Conservation (phyloP, 2,329 filamentous ascomycete species). For the Talaromyces atroroseus region DNA sequence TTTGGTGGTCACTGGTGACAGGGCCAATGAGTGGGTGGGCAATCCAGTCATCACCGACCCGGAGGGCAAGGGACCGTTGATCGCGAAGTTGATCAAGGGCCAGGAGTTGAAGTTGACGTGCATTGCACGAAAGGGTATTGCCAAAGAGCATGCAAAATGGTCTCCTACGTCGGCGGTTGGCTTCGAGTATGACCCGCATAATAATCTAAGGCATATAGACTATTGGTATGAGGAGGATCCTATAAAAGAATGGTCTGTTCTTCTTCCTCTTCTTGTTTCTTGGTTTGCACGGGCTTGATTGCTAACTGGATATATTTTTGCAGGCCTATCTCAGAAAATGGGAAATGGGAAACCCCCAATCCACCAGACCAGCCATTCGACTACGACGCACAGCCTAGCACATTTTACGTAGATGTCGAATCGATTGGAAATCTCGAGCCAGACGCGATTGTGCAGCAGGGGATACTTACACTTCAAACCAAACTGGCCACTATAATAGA, state of each 20-base stretch:
- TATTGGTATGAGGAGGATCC: conserved; percentile 91
- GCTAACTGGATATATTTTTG: background rate
- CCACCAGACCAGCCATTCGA: conserved; percentile 83
- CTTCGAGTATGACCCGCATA: conserved; percentile 97
- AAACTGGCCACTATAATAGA: conserved; percentile 80
- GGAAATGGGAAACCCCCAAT: conserved; percentile 68
- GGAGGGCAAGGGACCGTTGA: conserved; percentile 73
- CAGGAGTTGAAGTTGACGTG: conserved; percentile 89
- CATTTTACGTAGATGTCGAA: conserved; percentile 94
- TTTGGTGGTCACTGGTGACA: conserved; percentile 64
- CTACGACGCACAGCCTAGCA: conserved; percentile 75
- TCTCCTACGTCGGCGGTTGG: conserved; percentile 85
- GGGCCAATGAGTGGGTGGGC: conserved; percentile 69
- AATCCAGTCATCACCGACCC: conserved; percentile 78
- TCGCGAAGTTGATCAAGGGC: conserved; percentile 82
- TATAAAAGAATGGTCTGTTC: conserved; percentile 69
- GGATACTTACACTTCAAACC: conserved; percentile 80
- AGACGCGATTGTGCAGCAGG: conserved; percentile 80
- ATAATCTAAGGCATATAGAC: conserved; percentile 86
- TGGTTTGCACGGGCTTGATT: background rate
- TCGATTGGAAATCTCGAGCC: conserved; percentile 81
- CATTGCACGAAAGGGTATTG: conserved; percentile 96
- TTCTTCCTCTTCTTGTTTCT: background rate
- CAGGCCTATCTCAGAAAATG: conserved; percentile 36
- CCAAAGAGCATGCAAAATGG: conserved; percentile 99